Percentiles rank a stretch among this genome's conserved stretches.
Evolutionary conservation across 169 alveolate species (phyloP).

Genomic region (Cryptosporidium meleagridis): DNA sequence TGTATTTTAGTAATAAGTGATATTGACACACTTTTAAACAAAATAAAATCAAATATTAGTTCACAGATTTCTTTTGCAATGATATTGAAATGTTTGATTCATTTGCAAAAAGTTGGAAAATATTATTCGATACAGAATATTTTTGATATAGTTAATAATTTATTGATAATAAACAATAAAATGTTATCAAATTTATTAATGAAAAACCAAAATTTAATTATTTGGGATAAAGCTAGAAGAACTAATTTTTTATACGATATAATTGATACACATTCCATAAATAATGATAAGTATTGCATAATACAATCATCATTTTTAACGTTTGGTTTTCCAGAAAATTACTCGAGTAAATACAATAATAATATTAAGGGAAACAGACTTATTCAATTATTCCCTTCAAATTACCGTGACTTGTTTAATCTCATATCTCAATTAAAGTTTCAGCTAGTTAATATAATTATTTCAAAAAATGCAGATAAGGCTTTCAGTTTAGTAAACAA

Average conservation of each 20-base stretch:
- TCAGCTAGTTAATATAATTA: conserved; percentile 6
- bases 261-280: conserved; percentile 17
- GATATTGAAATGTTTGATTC: conserved; percentile 68
- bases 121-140: conserved; percentile 21
- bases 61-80: conserved; percentile 71
- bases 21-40: conserved; percentile 38
- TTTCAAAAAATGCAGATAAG: neutral
- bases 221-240: conserved; percentile 67
- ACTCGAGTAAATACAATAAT: neutral
- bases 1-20: conserved; percentile 10
- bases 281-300: conserved; percentile 39
- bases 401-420: conserved; percentile 34
- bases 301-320: conserved; percentile 20
- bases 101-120: conserved; percentile 65
- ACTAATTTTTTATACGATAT: conserved; percentile 14
- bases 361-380: neutral
- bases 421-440: conserved; percentile 32
- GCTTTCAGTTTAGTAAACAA: neutral
- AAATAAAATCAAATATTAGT: conserved; percentile 70
- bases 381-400: conserved; percentile 32
- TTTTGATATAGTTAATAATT: conserved; percentile 59
- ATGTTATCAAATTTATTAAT: conserved; percentile 37
- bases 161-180: conserved; percentile 15
- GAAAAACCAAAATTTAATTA: conserved; percentile 52
- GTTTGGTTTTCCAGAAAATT: conserved; percentile 34